Base-by-base conservation (phyloP, 257 asterid species). In the Anisodus tanguticus region DNA sequence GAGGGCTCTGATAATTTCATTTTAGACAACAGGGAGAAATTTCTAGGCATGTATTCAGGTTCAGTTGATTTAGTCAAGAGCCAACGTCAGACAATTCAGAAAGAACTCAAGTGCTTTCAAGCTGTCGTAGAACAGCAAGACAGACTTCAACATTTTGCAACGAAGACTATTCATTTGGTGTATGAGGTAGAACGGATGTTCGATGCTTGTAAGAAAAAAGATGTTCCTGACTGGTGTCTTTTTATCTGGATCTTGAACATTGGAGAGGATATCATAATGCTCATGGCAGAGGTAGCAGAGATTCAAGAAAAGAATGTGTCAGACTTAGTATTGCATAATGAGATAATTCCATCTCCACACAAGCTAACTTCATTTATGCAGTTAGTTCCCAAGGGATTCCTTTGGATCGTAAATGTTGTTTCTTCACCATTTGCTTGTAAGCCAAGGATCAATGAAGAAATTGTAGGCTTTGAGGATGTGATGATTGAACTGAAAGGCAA, bases 1-100 rank as follows among this genome's bases (percentile, higher is more conserved):
- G 64, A 37, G n/a, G 70, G 49, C 4, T 84, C 47, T 64, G 47
- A 53, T 11, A 59, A 84, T 77, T 62, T 78, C 79, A 45, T 84
- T 74, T 17, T 84, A 11, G 81, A 37, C n/a, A 64, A 43, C 16
- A n/a, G 6, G 43, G 39, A 76, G 74, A 35, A 10, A 51, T 58
- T 84, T 8, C 26, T n/a, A 37, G 8, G 47, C 49, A 49, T 19
- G 59, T 12, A 55, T 68, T 31, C 43, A 9, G 37, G 17, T 58
- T 51, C 80, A 39, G 13, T 19, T n/a, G 16, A 35, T 53, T 47
- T 17, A 5, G 62, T 37, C 1, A 53, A 77, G 53, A 72, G 9
- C 60, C 83, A 77, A 54, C 70, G 64, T 66, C 70, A 2, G 39
- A 64, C 43, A 54, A 51, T 84, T 1, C 9, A 51, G 16, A n/a